Evolutionary conservation across 164 flowering plant genomes (phyloP).

Genomic region (Liquidambar formosana): DNA sequence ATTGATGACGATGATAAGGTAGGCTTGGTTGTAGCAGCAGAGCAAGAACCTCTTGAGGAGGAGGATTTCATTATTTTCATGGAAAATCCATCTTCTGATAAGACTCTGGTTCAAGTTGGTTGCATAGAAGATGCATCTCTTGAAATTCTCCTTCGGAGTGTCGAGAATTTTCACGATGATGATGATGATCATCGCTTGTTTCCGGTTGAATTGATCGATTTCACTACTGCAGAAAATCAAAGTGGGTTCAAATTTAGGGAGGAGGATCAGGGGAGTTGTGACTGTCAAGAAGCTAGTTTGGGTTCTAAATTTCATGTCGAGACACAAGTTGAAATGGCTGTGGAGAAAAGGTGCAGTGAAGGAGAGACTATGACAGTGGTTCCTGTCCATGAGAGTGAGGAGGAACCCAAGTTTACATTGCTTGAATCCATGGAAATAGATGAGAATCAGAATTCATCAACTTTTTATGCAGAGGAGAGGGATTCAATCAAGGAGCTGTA

Average conservation of each 20-base stretch:
- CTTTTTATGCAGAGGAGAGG: conserved; percentile 21
- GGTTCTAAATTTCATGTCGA: conserved; percentile 16
- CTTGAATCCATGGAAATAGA: conserved; percentile 30
- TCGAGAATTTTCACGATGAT: conserved; percentile 49
- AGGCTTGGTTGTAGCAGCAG: conserved; percentile 9
- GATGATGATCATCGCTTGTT: conserved; percentile 45
- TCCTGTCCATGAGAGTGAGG: conserved; percentile 17
- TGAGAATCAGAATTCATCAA: conserved; percentile 30
- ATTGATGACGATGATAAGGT: conserved; percentile 13
- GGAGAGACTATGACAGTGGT: conserved; percentile 20
- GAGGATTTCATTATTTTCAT: conserved; percentile 6
- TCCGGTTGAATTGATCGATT: conserved; percentile 53
- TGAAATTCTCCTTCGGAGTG: conserved; percentile 31
- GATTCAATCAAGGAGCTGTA: conserved; percentile 13
- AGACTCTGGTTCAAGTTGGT: conserved; percentile 14
- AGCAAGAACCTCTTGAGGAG: conserved; percentile 14
- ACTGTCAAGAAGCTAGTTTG: conserved; percentile 13
- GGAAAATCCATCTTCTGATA: conserved; percentile 31
- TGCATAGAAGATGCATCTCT: conserved; percentile 25
- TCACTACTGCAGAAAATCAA: conserved; percentile 19
- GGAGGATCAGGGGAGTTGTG: conserved; percentile 21
- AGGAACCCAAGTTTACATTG: conserved; percentile 10
- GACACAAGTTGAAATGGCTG: conserved; percentile 11
- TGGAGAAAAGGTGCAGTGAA: conserved; percentile 13
- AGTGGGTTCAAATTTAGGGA: conserved; percentile 3